Conservation (phyloP, 257 asterid species). For the Ophiorrhiza pumila region DNA sequence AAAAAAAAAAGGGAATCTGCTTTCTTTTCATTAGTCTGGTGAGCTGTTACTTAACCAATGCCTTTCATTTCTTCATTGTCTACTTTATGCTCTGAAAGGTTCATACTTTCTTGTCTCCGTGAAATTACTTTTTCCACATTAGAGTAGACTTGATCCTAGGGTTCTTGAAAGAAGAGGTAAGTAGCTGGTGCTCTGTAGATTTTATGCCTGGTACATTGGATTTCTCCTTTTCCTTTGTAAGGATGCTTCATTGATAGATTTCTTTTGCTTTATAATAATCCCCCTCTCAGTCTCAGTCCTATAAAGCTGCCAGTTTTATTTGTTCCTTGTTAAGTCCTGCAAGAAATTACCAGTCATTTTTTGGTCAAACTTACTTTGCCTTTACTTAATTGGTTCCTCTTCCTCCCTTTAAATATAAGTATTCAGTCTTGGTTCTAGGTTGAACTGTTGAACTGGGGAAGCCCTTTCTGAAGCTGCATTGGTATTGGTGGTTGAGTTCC, state of each 20-base stretch:
- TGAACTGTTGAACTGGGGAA: conserved; percentile 15
- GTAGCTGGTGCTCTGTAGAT: conserved; percentile 38
- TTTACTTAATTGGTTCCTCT: conserved; percentile 29
- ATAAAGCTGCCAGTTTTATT: conserved; percentile 81
- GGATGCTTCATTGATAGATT: conserved; percentile 54
- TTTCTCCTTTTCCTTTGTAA: conserved; percentile 51
- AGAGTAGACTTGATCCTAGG: conserved; percentile 49
- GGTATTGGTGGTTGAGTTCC: conserved; percentile 27
- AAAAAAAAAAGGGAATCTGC: conserved; percentile 76
- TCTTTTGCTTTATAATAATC: conserved; percentile 51
- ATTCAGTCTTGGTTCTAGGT: conserved; percentile 31
- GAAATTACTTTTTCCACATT: conserved; percentile 38
- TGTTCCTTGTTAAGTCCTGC: conserved; percentile 83
- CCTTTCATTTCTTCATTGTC: conserved; percentile 44
- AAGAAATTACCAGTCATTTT: conserved; percentile 46
- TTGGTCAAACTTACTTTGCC: conserved; percentile 64
- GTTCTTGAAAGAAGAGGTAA: conserved; percentile 36
- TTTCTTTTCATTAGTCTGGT: conserved; percentile 52
- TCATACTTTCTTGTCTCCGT: conserved; percentile 54
- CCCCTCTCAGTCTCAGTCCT: conserved; percentile 33
- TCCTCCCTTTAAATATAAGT: conserved; percentile 15
- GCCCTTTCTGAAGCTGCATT: conserved; percentile 26
- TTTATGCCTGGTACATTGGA: conserved; percentile 50
- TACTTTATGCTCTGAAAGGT: conserved; percentile 70
- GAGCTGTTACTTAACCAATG: conserved; percentile 65